A percentile compares a stretch with the other conserved stretches of the same genome.
Conservation (phyloP, 2,329 filamentous ascomycete genomes). For the Teratosphaeria nubilosa region DNA sequence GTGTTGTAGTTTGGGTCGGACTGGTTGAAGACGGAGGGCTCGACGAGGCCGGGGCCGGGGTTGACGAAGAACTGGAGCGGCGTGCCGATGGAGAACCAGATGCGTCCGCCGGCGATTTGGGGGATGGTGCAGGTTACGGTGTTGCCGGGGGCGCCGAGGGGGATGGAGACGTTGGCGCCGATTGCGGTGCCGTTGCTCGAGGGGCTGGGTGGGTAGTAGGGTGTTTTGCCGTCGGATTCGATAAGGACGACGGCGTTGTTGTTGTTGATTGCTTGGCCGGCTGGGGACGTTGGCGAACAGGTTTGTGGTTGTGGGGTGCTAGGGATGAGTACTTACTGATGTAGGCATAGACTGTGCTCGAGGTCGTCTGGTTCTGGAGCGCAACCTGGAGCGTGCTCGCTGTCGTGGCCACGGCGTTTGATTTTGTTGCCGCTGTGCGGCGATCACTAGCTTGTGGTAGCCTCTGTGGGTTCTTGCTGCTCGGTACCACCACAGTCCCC, state of each 20-base stretch:
- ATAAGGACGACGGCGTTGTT: conserved; percentile 25
- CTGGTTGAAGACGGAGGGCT: conserved; percentile 27
- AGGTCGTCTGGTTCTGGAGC: conserved; percentile 24
- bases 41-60: conserved; percentile 27
- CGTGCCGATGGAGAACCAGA: conserved; percentile 27
- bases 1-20: conserved; percentile 36
- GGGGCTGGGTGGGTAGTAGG: conserved; percentile 26
- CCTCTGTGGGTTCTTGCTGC: not conserved
- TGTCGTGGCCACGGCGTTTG: conserved; percentile 11
- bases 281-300: conserved; percentile 7
- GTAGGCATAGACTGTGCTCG: conserved; percentile 26
- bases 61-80: conserved; percentile 26
- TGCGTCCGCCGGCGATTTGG: conserved; percentile 27
- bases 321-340: conserved; percentile 37
- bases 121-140: conserved; percentile 25
- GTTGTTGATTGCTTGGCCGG: conserved; percentile 26
- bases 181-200: conserved; percentile 27
- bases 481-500: not conserved
- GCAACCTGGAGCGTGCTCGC: conserved; percentile 21
- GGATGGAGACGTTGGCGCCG: conserved; percentile 33
- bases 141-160: conserved; percentile 29
- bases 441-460: not conserved
- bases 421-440: not conserved
- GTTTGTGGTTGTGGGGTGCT: not conserved
- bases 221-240: conserved; percentile 24